phyloP scores from a whole-genome alignment of 2,329 filamentous ascomycete species.

The Monosporascus sp. region DNA sequence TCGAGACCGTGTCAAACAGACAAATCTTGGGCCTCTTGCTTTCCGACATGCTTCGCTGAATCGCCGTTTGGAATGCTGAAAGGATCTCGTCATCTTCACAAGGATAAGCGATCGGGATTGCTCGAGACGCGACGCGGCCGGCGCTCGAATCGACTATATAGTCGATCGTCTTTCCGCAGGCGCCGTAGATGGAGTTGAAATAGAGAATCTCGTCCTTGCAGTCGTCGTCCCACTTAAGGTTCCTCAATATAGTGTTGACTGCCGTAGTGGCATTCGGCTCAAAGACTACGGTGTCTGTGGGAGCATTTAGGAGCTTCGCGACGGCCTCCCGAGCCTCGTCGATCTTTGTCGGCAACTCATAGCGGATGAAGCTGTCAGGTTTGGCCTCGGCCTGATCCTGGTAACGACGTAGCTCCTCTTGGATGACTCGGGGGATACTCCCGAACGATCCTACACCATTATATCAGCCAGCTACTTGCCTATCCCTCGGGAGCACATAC shows the following conservation, averaged over 20 bases:
- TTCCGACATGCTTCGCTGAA: slow-evolving; percentile 44
- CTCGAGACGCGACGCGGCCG: slow-evolving; percentile 37
- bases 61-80: slow-evolving; percentile 50
- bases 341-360: slow-evolving; percentile 57
- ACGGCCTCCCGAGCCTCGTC: slow-evolving; percentile 60
- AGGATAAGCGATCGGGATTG: slow-evolving; percentile 63
- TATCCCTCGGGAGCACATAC: slow-evolving; percentile 35
- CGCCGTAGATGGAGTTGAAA: slow-evolving; percentile 75
- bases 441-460: slow-evolving; percentile 66
- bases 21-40: slow-evolving; percentile 64
- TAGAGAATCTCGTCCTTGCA: slow-evolving; percentile 74
- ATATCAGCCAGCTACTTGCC: background rate
- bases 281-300: slow-evolving; percentile 64
- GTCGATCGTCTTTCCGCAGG: slow-evolving; percentile 67
- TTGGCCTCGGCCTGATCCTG: slow-evolving; percentile 61
- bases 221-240: slow-evolving; percentile 60
- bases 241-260: slow-evolving; percentile 74
- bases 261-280: slow-evolving; percentile 77
- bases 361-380: slow-evolving; percentile 74
- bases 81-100: slow-evolving; percentile 64
- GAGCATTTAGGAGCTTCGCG: slow-evolving; percentile 61
- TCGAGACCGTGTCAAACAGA: slow-evolving; percentile 76
- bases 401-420: slow-evolving; percentile 53
- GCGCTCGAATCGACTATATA: slow-evolving; percentile 63
- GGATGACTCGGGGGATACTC: slow-evolving; percentile 61